These are phyloP conservation scores for Brettanomyces anomalus DNA, from an alignment of 805 yeast species.

Conservation along the genomic window DNA sequence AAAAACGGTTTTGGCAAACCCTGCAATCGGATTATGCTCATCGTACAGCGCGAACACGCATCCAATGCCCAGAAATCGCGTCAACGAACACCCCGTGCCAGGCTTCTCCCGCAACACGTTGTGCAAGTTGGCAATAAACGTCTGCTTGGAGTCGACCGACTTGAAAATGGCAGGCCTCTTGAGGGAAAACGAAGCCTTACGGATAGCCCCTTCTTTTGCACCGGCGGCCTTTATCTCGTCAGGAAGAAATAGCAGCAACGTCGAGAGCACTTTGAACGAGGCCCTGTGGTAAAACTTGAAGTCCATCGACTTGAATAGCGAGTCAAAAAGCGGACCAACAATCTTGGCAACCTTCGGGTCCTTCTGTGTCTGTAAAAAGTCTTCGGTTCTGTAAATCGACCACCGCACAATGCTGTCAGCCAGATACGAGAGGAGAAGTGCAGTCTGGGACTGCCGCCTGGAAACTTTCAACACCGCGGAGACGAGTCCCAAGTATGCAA, in stretches of 20 bases:
- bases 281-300: conserved; percentile 20
- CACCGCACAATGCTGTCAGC: conserved; percentile 39
- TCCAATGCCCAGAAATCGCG: conserved; percentile 26
- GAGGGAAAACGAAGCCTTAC: conserved; percentile 2
- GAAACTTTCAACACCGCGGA: conserved; percentile 28
- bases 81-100: conserved; percentile 22
- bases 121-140: conserved; percentile 17
- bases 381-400: conserved; percentile 40
- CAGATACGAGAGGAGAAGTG: conserved; percentile 35
- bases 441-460: conserved; percentile 37
- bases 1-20: background rate
- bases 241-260: conserved; percentile 26
- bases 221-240: conserved; percentile 11
- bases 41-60: conserved; percentile 19
- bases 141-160: conserved; percentile 14
- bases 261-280: conserved; percentile 25
- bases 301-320: conserved; percentile 23
- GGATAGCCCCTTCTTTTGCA: conserved; percentile 12
- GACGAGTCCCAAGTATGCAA: conserved; percentile 31
- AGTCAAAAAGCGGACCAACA: conserved; percentile 30
- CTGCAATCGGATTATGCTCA: conserved; percentile 20
- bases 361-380: conserved; percentile 26
- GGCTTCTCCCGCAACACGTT: conserved; percentile 17
- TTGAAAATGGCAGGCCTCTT: conserved; percentile 16
- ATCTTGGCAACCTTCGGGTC: conserved; percentile 11